Evolutionary conservation across 176 grass and related monocot species (phyloP).

Genomic region (Chrysopogon serrulatus): DNA sequence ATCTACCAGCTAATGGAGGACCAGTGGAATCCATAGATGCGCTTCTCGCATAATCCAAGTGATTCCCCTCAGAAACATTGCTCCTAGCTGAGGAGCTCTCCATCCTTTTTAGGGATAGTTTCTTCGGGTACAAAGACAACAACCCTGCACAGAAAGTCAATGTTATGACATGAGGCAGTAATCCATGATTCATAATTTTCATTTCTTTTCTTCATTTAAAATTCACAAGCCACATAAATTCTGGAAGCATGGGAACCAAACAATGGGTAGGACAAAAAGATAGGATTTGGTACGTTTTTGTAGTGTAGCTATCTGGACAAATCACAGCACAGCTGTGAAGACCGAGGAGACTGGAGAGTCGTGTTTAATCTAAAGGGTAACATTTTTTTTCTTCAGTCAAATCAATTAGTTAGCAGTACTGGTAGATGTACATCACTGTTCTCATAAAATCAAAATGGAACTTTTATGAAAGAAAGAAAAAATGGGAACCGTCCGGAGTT

Average conservation of each 20-base stretch:
- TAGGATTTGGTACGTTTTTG: conserved; percentile 15
- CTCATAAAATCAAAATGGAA: not conserved
- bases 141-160: not conserved
- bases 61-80: not conserved
- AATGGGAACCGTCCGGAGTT: not conserved
- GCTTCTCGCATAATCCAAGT: conserved; percentile 27
- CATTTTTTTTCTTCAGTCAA: not conserved
- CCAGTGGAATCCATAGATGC: conserved; percentile 32
- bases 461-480: not conserved
- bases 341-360: not conserved
- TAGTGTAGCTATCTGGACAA: conserved; percentile 1
- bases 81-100: conserved; percentile 21
- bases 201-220: not conserved
- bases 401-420: not conserved
- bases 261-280: conserved; percentile 21
- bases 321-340: conserved; percentile 18
- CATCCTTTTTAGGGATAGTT: conserved; percentile 20
- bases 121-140: not conserved
- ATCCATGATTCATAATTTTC: not conserved
- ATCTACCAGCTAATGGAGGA: conserved; percentile 31
- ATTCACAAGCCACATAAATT: not conserved
- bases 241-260: conserved; percentile 13
- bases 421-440: not conserved
- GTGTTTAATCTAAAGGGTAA: not conserved
- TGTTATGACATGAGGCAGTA: conserved; percentile 3